phyloP scores from a whole-genome alignment of 495 filamentous ascomycete species.

The Amniculicola lignicola region DNA sequence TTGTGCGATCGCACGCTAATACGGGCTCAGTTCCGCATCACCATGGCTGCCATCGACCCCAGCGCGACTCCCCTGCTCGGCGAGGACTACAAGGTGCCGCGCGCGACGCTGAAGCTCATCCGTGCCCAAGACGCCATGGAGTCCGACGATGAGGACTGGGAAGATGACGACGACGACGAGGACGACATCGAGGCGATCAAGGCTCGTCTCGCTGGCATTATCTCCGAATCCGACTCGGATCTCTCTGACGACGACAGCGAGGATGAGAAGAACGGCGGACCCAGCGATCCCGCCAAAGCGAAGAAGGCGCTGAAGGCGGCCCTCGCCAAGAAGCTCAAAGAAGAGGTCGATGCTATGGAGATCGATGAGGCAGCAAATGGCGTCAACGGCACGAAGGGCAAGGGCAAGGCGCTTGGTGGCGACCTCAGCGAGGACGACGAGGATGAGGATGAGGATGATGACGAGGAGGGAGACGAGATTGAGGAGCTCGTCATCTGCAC shows the following conservation, averaged over 20 bases:
- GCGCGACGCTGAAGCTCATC: conserved; percentile 86
- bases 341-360: conserved; percentile 57
- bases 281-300: conserved; percentile 82
- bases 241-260: conserved; percentile 56
- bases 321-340: conserved; percentile 48
- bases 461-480: conserved; percentile 63
- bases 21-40: conserved; percentile 77
- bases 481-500: conserved; percentile 94
- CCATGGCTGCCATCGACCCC: conserved; percentile 97
- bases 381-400: conserved; percentile 55
- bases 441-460: conserved; percentile 61
- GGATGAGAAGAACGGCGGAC: conserved; percentile 78
- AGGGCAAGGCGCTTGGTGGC: conserved; percentile 77
- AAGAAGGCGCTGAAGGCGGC: conserved; percentile 76
- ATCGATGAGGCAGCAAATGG: conserved; percentile 60
- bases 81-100: conserved; percentile 58
- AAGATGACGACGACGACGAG: conserved; percentile 53
- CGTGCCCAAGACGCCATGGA: conserved; percentile 57
- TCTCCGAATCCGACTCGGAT: conserved; percentile 45
- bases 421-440: conserved; percentile 58
- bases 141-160: conserved; percentile 43
- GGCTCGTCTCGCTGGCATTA: conserved; percentile 50
- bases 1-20: conserved; percentile 29
- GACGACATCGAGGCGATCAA: conserved; percentile 65
- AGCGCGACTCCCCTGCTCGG: conserved; percentile 63